These are phyloP conservation scores for Harringtonia aguacate DNA, from an alignment of 2,329 filamentous ascomycete species.

Conservation along the genomic window DNA sequence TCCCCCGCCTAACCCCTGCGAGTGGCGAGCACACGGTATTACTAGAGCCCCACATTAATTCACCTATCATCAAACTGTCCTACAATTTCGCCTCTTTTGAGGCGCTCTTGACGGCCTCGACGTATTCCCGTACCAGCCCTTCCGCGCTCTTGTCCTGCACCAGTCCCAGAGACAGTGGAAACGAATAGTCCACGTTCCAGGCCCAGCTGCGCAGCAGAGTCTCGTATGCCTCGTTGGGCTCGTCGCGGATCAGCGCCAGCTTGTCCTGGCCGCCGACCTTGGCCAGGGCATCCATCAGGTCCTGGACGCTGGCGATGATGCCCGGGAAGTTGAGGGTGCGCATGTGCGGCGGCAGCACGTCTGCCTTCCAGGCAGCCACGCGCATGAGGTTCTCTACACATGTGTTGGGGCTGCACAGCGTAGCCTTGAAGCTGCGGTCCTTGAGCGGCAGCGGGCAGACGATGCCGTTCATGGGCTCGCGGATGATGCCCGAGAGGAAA, in stretches of 20 bases:
- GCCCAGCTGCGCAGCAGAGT: slow-evolving; percentile 51
- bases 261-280: slow-evolving; percentile 44
- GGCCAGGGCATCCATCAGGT: slow-evolving; percentile 48
- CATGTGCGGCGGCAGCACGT: slow-evolving; percentile 31
- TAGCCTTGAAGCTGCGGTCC: slow-evolving; percentile 38
- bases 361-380: slow-evolving; percentile 26
- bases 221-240: slow-evolving; percentile 41
- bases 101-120: slow-evolving; percentile 29
- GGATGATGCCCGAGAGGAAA: slow-evolving; percentile 53
- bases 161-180: slow-evolving; percentile 39
- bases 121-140: slow-evolving; percentile 43
- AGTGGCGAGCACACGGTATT: neutral
- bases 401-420: slow-evolving; percentile 41
- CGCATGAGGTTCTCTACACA: slow-evolving; percentile 42
- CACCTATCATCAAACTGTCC: neutral
- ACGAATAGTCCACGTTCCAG: slow-evolving; percentile 41
- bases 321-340: slow-evolving; percentile 49
- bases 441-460: slow-evolving; percentile 41
- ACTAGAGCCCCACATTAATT: neutral
- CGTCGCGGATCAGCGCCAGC: slow-evolving; percentile 40
- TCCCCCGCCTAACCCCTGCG: neutral
- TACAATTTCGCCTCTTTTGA: neutral
- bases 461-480: slow-evolving; percentile 47
- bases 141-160: slow-evolving; percentile 40
- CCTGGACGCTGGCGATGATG: slow-evolving; percentile 44